phyloP scores from a whole-genome alignment of 2,329 filamentous ascomycete genomes.

The Drechslerella dactyloides region DNA sequence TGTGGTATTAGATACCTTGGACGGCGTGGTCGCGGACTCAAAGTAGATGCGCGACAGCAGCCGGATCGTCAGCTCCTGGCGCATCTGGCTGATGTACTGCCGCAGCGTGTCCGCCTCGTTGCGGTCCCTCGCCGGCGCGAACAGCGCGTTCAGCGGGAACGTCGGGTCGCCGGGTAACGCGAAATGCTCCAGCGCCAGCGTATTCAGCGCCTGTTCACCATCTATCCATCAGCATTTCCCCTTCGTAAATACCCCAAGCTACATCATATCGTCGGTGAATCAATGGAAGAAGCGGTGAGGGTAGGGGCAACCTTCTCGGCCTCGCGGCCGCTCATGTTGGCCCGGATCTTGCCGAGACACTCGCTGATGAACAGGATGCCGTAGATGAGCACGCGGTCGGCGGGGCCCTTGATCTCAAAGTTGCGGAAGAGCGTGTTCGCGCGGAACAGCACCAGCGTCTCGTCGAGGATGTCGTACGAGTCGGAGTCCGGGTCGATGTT shows the following conservation, averaged over 20 bases:
- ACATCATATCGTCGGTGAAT: background rate
- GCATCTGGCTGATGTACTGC: constrained; percentile 88
- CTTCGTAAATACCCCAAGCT: background rate
- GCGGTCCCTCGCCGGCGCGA: constrained; percentile 83
- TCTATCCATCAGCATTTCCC: constrained; percentile 20
- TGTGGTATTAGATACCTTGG: constrained; percentile 62
- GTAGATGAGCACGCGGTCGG: constrained; percentile 93
- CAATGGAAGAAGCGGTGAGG: no score
- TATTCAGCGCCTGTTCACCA: constrained; percentile 50
- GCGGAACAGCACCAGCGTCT: constrained; percentile 89
- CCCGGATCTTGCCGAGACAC: constrained; percentile 84
- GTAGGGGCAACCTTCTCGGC: constrained; percentile 66
- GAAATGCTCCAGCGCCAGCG: constrained; percentile 84
- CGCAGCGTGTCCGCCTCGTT: constrained; percentile 87
- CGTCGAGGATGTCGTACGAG: constrained; percentile 95
- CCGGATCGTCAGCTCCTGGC: constrained; percentile 85
- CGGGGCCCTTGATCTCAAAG: constrained; percentile 97
- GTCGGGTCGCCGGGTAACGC: constrained; percentile 89
- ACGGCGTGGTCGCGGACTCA: constrained; percentile 71
- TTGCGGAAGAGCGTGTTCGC: constrained; percentile 99
- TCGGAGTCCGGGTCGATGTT: constrained; percentile 80
- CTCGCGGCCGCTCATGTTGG: constrained; percentile 69
- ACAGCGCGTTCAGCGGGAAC: constrained; percentile 95
- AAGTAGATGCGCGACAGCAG: constrained; percentile 86
- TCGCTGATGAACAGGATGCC: constrained; percentile 95